Evolutionary conservation across 2,329 filamentous ascomycete genomes (phyloP).

Genomic region (Sporothrix brasiliensis): DNA sequence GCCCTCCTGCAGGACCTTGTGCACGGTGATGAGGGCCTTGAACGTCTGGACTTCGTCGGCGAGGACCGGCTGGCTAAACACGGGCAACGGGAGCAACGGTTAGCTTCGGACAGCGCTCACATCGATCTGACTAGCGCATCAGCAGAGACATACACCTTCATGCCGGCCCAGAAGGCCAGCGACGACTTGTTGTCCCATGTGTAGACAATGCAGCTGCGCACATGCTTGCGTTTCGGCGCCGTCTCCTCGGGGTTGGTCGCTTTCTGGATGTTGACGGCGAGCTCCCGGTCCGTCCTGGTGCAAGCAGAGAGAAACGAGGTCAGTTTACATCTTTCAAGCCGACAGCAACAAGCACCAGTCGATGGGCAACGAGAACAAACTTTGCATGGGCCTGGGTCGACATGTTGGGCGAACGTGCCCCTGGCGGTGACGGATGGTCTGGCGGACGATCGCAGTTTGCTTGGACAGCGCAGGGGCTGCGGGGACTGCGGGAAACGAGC

Average conservation of each 20-base stretch:
- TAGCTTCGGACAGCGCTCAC: not conserved
- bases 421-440: slow-evolving; percentile 21
- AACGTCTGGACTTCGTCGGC: slow-evolving; percentile 99
- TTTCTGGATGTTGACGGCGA: slow-evolving; percentile 71
- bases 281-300: slow-evolving; percentile 66
- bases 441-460: slow-evolving; percentile 26
- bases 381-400: slow-evolving; percentile 35
- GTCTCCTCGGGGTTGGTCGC: slow-evolving; percentile 70
- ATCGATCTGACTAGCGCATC: not conserved
- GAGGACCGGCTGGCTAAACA: slow-evolving; percentile 82
- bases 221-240: slow-evolving; percentile 83
- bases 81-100: not conserved
- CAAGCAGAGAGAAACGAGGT: not conserved
- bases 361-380: slow-evolving; percentile 27
- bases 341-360: not conserved
- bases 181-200: slow-evolving; percentile 99
- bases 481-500: not conserved
- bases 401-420: slow-evolving; percentile 34
- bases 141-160: slow-evolving; percentile 76
- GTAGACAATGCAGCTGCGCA: slow-evolving; percentile 95
- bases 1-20: slow-evolving; percentile 96
- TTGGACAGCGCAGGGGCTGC: slow-evolving; percentile 8
- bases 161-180: slow-evolving; percentile 91
- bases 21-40: slow-evolving; percentile 95
- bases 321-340: not conserved